A percentile compares a stretch with the other conserved stretches of the same genome.
phyloP scores from a whole-genome alignment of 208 protist genomes.

The Sergeia podlipaevii region DNA sequence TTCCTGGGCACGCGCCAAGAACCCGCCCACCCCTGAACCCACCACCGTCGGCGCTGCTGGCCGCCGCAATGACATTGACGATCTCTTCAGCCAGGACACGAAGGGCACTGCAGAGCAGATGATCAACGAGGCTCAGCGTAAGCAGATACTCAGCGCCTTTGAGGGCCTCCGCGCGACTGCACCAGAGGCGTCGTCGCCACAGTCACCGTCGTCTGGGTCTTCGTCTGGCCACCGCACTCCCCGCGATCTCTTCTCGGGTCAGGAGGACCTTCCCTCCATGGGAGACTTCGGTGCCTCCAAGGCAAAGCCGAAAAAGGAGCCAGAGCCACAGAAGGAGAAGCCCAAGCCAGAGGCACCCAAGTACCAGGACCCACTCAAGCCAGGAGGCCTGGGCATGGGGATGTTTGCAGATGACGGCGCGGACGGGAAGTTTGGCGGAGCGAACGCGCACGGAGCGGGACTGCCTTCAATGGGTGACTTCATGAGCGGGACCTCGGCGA shows the following conservation, averaged over 20 bases:
- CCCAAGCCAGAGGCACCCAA: not conserved
- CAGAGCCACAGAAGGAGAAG: no score
- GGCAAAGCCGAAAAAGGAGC: slow-evolving; percentile 7
- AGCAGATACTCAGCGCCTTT: slow-evolving; percentile 46
- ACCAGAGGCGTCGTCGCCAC: slow-evolving; percentile 23
- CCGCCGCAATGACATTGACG: slow-evolving; percentile 27
- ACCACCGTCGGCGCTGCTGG: not conserved
- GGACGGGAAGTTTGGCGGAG: slow-evolving; percentile 5
- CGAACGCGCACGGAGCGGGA: slow-evolving; percentile 6
- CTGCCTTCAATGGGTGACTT: no score
- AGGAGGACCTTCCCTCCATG: slow-evolving; percentile 42
- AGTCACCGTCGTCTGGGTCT: slow-evolving; percentile 23
- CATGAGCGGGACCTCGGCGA: no score
- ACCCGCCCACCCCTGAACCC: slow-evolving; percentile 52
- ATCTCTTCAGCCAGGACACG: slow-evolving; percentile 34
- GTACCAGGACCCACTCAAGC: slow-evolving; percentile 35
- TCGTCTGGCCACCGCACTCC: slow-evolving; percentile 33
- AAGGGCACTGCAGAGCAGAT: slow-evolving; percentile 12
- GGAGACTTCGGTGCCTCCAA: slow-evolving; percentile 45
- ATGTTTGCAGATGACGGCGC: slow-evolving; percentile 43
- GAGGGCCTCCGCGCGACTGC: slow-evolving; percentile 22
- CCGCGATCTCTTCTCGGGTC: slow-evolving; percentile 35
- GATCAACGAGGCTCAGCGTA: slow-evolving; percentile 36
- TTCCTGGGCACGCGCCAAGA: slow-evolving; percentile 77
- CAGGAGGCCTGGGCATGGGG: slow-evolving; percentile 39